Percentiles rank a stretch among this genome's conserved stretches.
Evolutionary conservation across 371 early-diverging fungal genomes (phyloP).

Genomic region (Blakeslea trispora): DNA sequence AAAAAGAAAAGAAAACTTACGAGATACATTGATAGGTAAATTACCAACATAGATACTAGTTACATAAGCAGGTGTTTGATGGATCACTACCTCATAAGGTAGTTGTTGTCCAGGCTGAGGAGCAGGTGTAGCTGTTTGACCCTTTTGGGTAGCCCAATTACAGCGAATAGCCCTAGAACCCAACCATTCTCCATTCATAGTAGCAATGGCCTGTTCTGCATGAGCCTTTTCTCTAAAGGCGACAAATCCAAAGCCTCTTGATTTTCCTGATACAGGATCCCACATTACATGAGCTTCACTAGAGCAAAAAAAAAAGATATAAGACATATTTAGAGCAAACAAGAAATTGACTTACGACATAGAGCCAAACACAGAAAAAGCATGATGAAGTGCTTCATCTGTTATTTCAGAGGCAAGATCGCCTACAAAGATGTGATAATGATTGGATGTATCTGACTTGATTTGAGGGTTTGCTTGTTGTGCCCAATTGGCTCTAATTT

Average conservation of each 20-base stretch:
- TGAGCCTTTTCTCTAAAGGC: conserved; percentile 81
- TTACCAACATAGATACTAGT: conserved; percentile 91
- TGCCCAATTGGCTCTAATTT: conserved; percentile 56
- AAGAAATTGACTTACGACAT: conserved; percentile 59
- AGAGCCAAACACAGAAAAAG: conserved; percentile 65
- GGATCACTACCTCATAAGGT: conserved; percentile 70
- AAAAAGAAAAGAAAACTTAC: conserved; percentile 22
- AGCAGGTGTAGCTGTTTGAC: conserved; percentile 52
- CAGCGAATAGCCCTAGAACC: conserved; percentile 67
- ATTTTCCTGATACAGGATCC: conserved; percentile 77
- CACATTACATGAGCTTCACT: conserved; percentile 69
- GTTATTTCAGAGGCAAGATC: conserved; percentile 86
- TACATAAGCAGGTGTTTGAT: conserved; percentile 78
- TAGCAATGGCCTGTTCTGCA: conserved; percentile 78
- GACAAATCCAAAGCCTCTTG: conserved; percentile 83
- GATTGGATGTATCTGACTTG: conserved; percentile 64
- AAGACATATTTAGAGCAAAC: conserved; percentile 47
- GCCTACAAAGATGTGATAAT: conserved; percentile 85
- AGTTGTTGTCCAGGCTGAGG: conserved; percentile 58
- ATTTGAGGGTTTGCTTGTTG: conserved; percentile 33
- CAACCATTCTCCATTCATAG: conserved; percentile 84
- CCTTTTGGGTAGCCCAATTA: conserved; percentile 73
- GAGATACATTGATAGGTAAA: conserved; percentile 57
- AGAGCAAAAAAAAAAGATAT: neutral
- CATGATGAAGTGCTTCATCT: conserved; percentile 67